These are phyloP conservation scores for Antarctomyces pellizariae DNA, from an alignment of 495 filamentous ascomycete species.

Conservation along the genomic window DNA sequence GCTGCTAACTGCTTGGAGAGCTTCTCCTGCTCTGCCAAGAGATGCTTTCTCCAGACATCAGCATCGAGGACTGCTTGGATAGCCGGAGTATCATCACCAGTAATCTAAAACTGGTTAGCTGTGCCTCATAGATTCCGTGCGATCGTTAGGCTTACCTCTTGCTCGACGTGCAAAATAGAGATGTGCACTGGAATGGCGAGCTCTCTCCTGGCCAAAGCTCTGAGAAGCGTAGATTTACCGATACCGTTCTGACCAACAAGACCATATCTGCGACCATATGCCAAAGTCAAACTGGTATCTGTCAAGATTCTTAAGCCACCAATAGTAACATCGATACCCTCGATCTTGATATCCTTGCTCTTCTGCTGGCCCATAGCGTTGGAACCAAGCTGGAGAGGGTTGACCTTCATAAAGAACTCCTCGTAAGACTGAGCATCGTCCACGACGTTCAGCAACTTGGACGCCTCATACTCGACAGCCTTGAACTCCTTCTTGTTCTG, in stretches of 20 bases:
- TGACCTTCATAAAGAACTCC: conserved; percentile 99
- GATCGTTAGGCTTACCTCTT: conserved; percentile 41
- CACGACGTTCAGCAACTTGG: conserved; percentile 60
- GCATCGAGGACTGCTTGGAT: conserved; percentile 92
- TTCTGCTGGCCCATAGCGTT: conserved; percentile 37
- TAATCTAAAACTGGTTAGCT: conserved; percentile 35
- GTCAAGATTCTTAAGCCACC: conserved; percentile 70
- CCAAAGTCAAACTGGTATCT: conserved; percentile 72
- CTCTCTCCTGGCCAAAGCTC: conserved; percentile 82
- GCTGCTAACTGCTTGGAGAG: conserved; percentile 54
- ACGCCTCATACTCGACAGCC: conserved; percentile 93
- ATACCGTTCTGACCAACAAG: conserved; percentile 98
- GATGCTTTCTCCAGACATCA: conserved; percentile 94
- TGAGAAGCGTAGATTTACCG: conserved; percentile 85
- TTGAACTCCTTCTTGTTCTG: conserved; percentile 97
- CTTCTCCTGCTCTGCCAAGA: conserved; percentile 86
- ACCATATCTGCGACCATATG: conserved; percentile 88
- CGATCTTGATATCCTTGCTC: conserved; percentile 98
- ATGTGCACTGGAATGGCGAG: conserved; percentile 88
- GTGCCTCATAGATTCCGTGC: neutral
- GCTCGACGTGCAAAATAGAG: conserved; percentile 95
- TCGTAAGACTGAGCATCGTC: conserved; percentile 85
- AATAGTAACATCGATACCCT: conserved; percentile 85
- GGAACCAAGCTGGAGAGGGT: conserved; percentile 75
- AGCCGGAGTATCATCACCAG: conserved; percentile 85